Base-by-base conservation (phyloP, 2,329 filamentous ascomycete genomes). In the Exophiala calicioides region DNA sequence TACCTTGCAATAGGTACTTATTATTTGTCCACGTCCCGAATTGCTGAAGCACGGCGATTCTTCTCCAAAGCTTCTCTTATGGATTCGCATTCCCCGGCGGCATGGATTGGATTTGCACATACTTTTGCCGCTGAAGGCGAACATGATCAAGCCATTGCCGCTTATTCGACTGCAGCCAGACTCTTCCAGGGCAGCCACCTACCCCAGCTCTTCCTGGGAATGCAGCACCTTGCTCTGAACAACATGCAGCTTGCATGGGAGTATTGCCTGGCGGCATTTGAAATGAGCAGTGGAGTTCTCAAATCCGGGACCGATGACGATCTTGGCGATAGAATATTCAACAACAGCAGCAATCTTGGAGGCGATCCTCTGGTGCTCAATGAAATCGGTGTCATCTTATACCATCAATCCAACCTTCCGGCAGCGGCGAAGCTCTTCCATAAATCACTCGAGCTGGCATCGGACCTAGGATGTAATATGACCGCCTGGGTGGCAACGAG, bases 41-140 rank as follows among this genome's bases (percentile, higher is more conserved):
- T 98, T 47, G 86, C 93, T 3, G 93, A 98, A 69, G 90, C 94
- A 7, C 83, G 93, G 8, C 83, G 91, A 29, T 98, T 93, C 73
- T 98, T 98, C 68, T 95, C 88, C 62, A 98, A 98, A 69, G 88
- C 94, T 3, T 95, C 88, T 56, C 86, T 97, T 75, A 91, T 98
- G 84, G 90, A 98, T 63, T 88, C 91, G 5, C 91, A 97, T 70
- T 98, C 95, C 60, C 91, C 91, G 0, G 88, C 93, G 1, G 93
- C 93, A 3, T 98, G 93, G 93, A 97, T 98, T 56, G 93, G 94
- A 1, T 98, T 98, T 63, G 93, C 93, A 1, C 94, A 98, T 66
- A 98, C 93, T 0, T 98, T 98, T 65, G 93, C 93, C 1, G 90
- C 90, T 8, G 93, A 98, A 66, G 93, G 93, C 41, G 93, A 98